Evolutionary conservation across 768 basidiomycete species (phyloP).

Genomic region (Mrakia blollopis): DNA sequence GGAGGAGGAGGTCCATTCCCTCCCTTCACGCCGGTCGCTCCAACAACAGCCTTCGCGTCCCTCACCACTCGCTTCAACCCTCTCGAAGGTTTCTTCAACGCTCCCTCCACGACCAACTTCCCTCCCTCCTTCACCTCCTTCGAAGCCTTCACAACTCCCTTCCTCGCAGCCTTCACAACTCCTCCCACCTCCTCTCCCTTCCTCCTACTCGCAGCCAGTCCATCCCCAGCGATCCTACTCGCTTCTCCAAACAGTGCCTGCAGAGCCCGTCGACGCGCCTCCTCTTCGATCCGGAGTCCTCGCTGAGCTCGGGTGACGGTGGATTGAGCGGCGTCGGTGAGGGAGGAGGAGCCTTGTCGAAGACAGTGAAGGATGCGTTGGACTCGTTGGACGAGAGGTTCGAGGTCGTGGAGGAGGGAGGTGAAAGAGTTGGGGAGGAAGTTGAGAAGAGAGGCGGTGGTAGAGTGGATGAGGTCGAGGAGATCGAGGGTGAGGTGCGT

Average conservation of each 20-base stretch:
- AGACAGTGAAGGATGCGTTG: neutral
- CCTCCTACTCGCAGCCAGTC: neutral
- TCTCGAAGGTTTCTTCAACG: neutral
- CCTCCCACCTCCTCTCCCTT: neutral
- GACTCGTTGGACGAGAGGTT: neutral
- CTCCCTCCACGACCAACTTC: neutral
- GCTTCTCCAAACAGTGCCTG: conserved; percentile 4
- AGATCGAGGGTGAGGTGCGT: neutral
- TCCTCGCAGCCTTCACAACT: neutral
- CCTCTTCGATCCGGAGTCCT: neutral
- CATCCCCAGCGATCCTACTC: neutral
- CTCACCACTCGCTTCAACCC: neutral
- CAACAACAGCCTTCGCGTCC: neutral
- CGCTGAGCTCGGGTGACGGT: conserved; percentile 1
- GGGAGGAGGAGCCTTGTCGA: neutral
- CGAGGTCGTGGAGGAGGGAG: neutral
- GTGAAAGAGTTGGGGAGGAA: neutral
- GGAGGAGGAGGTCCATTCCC: neutral
- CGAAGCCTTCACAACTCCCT: conserved; percentile 1
- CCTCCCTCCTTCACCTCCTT: neutral
- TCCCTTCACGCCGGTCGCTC: neutral
- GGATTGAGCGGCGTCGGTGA: conserved; percentile 7
- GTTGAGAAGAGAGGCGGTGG: neutral
- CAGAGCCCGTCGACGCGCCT: neutral
- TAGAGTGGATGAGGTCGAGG: neutral